These are phyloP conservation scores for Blastobotrys robertii DNA, from an alignment of 805 yeast genomes.

Conservation along the genomic window DNA sequence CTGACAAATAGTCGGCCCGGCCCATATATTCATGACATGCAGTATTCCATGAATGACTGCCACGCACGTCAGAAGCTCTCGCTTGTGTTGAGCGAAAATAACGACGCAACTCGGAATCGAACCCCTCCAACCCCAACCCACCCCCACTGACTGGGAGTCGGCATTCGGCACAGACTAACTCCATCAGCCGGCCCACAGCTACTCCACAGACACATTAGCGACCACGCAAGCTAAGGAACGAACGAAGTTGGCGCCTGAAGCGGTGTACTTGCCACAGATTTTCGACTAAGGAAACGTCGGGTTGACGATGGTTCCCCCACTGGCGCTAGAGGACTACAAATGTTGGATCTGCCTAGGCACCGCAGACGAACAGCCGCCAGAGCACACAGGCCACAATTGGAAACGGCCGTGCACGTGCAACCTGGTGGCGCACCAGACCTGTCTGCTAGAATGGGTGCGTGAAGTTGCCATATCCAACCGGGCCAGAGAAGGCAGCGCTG, in stretches of 20 bases:
- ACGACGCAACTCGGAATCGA: too few relatives aligned
- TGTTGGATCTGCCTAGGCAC: slow-evolving; percentile 30
- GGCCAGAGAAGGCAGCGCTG: slow-evolving; percentile 4
- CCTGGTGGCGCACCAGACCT: slow-evolving; percentile 36
- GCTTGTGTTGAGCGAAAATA: too few relatives aligned
- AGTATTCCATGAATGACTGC: too few relatives aligned
- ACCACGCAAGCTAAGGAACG: too few relatives aligned
- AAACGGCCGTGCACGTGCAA: slow-evolving; percentile 38
- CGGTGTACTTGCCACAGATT: too few relatives aligned
- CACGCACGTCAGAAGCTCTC: background rate
- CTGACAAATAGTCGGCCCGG: background rate
- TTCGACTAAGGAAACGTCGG: too few relatives aligned
- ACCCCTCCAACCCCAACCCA: too few relatives aligned
- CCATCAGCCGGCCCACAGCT: too few relatives aligned
- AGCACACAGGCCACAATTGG: slow-evolving; percentile 32
- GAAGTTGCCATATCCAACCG: slow-evolving; percentile 19
- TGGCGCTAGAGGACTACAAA: slow-evolving; percentile 24
- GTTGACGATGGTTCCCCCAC: background rate
- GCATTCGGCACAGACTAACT: too few relatives aligned
- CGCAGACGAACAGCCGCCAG: slow-evolving; percentile 25
- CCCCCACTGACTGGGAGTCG: too few relatives aligned
- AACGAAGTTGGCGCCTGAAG: too few relatives aligned
- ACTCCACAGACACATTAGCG: too few relatives aligned
- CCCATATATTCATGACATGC: background rate
- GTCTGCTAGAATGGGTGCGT: slow-evolving; percentile 35